Conservation (phyloP, 306 rosid genomes). For the Erythrophleum fordii region DNA sequence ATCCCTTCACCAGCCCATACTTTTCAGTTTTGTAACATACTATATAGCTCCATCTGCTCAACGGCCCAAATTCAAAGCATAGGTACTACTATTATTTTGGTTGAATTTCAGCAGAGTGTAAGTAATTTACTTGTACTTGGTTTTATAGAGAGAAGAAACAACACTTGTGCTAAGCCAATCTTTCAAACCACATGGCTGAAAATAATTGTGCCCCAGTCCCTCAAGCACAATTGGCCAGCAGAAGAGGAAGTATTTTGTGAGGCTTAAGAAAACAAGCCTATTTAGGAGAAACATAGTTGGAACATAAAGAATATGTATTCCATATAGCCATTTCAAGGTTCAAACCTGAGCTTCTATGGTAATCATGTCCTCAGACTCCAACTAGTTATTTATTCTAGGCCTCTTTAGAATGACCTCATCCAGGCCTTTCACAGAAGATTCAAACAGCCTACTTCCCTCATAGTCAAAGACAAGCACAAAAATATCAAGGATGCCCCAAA, state of each 20-base stretch:
- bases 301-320: not conserved
- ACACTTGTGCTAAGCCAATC: not conserved
- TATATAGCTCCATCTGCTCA: not conserved
- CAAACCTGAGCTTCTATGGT: not conserved
- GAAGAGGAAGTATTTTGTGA: not conserved
- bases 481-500: not conserved
- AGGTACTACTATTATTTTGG: not conserved
- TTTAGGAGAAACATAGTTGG: not conserved
- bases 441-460: not conserved
- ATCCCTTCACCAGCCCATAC: slow-evolving; percentile 6
- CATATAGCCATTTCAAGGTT: not conserved
- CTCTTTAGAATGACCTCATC: not conserved
- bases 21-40: slow-evolving; percentile 9
- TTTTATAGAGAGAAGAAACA: not conserved
- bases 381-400: not conserved
- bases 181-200: not conserved
- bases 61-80: not conserved
- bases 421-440: not conserved
- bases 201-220: not conserved
- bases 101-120: slow-evolving; percentile 14
- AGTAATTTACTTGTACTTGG: not conserved
- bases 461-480: slow-evolving; percentile 6
- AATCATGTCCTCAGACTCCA: not conserved
- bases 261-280: not conserved
- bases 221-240: not conserved